Base-by-base conservation (phyloP, 2,329 filamentous ascomycete genomes). In the Cladophialophora psammophila region DNA sequence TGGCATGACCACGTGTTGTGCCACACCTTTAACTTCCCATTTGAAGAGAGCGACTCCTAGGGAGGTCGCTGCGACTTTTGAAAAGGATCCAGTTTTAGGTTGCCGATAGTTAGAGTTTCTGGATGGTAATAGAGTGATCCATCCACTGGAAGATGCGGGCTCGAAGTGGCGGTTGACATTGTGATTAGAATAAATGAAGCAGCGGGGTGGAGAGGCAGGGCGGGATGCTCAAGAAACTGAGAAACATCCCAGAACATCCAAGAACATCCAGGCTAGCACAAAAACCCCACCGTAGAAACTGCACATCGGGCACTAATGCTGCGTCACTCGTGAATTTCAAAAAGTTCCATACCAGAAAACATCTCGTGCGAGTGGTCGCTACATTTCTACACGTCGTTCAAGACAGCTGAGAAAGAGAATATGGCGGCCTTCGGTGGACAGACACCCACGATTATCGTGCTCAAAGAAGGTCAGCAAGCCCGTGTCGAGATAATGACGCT, bases 401-500 rank as follows among this genome's bases (percentile, higher is more conserved):
- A 50, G 48, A 62, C 42, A 53, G 18, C 4, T 36, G 20, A 34
- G 57, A 40, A 32, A 36, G 26, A 50, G 12, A 71, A 64, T 18
- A 74, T 74, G 72, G 71, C 71, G 48, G 96, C 94, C 80, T 97
- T 97, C 85, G 93, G 93, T 84, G 94, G 94, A 79, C 94, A 97
- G 83, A 95, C 94, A 79, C 94, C 94, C 80, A 97, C 94, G 75
- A 97, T 97, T 80, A 93, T 98, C 82, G 94, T 98, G 85, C 88
- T 98, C 78, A 96, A 95, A 85, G 94, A 97, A 86, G 94, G 94
- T 96, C 79, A 79, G 90, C 74, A 50, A 60, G 7, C 7, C 45
- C 45, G 7, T 50, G 4, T 3, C 9, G 18, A n/a, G 26, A 18
- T 20, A 52, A 52, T 64, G 54, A 73, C 75, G 68, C 69, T 72